Percentiles rank a stretch among this genome's conserved stretches.
These are phyloP conservation scores for Aspergillus amoenus DNA, from an alignment of 2,329 filamentous ascomycete species.

Conservation along the genomic window DNA sequence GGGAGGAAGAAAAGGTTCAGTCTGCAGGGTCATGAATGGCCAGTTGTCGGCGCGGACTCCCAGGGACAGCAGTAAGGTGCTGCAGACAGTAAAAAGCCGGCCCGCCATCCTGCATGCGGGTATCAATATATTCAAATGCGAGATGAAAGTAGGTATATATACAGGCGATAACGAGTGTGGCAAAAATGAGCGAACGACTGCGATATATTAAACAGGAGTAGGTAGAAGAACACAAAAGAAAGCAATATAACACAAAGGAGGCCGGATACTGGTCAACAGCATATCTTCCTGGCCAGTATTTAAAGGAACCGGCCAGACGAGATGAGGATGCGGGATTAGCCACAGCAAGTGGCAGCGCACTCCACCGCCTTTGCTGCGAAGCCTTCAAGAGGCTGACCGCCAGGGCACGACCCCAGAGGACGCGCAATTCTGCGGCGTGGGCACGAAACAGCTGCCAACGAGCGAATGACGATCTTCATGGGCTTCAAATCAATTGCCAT, in stretches of 20 bases:
- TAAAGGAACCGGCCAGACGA: not conserved
- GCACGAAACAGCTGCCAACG: not conserved
- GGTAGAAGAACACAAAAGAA: not conserved
- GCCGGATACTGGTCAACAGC: conserved; percentile 4
- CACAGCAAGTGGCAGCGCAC: not conserved
- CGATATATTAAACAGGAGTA: not conserved
- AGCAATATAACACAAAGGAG: not conserved
- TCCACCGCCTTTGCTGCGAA: not conserved
- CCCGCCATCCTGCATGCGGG: conserved; percentile 7
- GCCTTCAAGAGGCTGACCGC: not conserved
- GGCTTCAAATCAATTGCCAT: not conserved
- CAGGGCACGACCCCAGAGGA: not conserved
- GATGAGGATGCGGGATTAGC: not conserved
- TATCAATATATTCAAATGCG: not conserved
- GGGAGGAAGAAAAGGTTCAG: conserved; percentile 25
- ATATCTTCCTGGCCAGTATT: not conserved
- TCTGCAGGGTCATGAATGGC: conserved; percentile 18
- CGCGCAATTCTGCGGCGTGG: not conserved
- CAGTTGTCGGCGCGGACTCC: conserved; percentile 19
- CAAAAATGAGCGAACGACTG: not conserved
- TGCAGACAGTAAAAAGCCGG: conserved; percentile 13
- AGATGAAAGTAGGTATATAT: not conserved
- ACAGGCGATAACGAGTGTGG: not conserved
- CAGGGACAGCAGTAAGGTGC: conserved; percentile 18
- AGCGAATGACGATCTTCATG: not conserved